Percentiles rank a stretch among this genome's conserved stretches.
phyloP scores from a whole-genome alignment of 768 basidiomycete genomes.

The Lactifluus piperatus region DNA sequence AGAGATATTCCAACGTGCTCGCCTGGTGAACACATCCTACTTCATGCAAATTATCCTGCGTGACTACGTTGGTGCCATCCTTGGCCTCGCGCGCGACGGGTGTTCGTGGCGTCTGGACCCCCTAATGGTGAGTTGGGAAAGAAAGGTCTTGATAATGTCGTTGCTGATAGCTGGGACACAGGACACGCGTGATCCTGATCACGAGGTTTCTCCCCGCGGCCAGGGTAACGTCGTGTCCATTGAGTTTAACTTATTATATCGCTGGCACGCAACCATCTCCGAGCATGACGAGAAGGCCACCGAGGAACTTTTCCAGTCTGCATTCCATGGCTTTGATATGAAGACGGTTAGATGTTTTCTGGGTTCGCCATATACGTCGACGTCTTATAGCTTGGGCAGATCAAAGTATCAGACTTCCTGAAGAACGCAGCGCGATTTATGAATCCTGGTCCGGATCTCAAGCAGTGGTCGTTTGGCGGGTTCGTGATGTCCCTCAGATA shows the following conservation, averaged over 20 bases:
- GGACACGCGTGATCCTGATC: conserved; percentile 42
- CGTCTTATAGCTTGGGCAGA: conserved; percentile 16
- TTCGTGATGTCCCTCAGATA: not conserved
- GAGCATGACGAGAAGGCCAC: conserved; percentile 6
- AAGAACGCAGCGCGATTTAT: conserved; percentile 25
- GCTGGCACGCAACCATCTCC: conserved; percentile 23
- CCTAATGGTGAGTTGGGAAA: conserved; percentile 36
- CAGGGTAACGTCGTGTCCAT: conserved; percentile 69
- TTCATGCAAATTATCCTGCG: conserved; percentile 61
- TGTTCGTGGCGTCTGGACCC: conserved; percentile 62
- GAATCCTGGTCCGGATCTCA: conserved; percentile 21
- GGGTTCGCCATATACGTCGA: not conserved
- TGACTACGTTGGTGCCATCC: conserved; percentile 71
- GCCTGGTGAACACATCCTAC: conserved; percentile 64
- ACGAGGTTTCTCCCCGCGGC: conserved; percentile 51
- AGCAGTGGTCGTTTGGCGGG: conserved; percentile 25
- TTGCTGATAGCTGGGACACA: conserved; percentile 21
- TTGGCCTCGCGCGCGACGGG: conserved; percentile 59
- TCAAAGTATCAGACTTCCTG: conserved; percentile 27
- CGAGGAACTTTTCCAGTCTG: not conserved
- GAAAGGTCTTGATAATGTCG: not conserved
- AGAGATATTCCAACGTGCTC: conserved; percentile 66
- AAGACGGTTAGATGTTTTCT: not conserved
- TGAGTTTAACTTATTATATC: conserved; percentile 58
- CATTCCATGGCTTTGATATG: not conserved